A percentile compares a stretch with the other conserved stretches of the same genome.
Conservation (phyloP, 2,329 filamentous ascomycete species). For the Fusarium pseudocircinatum region DNA sequence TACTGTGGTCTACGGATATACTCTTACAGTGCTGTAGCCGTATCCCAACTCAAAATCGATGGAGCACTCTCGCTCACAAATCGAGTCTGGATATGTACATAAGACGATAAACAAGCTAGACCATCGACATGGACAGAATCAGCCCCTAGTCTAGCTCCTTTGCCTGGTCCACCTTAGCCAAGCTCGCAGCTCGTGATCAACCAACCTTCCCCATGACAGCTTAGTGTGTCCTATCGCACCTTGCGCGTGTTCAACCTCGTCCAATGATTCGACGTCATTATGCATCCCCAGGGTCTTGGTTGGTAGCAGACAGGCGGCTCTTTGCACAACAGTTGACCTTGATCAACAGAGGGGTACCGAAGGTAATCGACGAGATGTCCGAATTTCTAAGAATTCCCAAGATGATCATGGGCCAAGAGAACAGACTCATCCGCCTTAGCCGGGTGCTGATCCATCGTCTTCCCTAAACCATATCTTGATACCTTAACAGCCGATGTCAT, state of each 20-base stretch:
- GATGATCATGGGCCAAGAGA: background rate
- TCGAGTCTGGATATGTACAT: conserved; percentile 17
- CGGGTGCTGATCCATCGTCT: conserved; percentile 4
- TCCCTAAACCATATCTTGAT: conserved; percentile 1
- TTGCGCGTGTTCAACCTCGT: conserved; percentile 35
- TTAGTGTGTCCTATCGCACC: conserved; percentile 34
- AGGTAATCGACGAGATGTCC: background rate
- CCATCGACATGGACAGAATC: conserved; percentile 14
- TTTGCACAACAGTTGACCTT: conserved; percentile 18
- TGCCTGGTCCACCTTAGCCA: conserved; percentile 32
- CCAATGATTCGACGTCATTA: conserved; percentile 39
- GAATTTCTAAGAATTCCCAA: background rate
- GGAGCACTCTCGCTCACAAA: conserved; percentile 17
- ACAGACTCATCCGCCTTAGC: background rate
- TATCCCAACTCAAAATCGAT: conserved; percentile 3
- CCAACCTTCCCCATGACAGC: conserved; percentile 20
- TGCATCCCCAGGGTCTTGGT: conserved; percentile 28
- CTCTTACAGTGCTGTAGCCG: background rate
- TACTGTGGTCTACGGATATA: background rate
- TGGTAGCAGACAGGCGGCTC: conserved; percentile 26
- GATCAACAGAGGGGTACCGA: conserved; percentile 13
- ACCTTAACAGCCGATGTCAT: background rate
- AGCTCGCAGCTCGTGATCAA: conserved; percentile 41
- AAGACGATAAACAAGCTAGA: conserved; percentile 20
- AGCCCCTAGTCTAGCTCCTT: conserved; percentile 12